Conservation (phyloP, 1,284 basidiomycete genomes). For the Ceratobasidium sp. region DNA sequence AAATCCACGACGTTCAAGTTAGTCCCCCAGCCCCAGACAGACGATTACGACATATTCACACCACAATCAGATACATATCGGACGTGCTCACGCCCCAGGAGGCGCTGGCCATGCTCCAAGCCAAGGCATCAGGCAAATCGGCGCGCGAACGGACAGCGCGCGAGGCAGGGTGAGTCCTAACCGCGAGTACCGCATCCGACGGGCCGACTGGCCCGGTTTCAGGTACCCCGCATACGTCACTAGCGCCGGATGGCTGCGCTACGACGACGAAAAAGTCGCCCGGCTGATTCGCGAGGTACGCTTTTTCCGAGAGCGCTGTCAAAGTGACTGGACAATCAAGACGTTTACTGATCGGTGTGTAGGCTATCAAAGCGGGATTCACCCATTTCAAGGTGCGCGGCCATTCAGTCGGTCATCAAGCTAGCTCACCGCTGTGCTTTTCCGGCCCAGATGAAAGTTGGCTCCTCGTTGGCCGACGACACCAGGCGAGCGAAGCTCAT, state of each 20-base stretch:
- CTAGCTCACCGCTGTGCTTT: conserved; percentile 11
- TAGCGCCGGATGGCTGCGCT: conserved; percentile 91
- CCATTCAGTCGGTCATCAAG: not conserved
- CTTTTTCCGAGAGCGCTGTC: not conserved
- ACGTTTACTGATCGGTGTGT: conserved; percentile 25
- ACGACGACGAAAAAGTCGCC: conserved; percentile 90
- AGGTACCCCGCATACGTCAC: conserved; percentile 97
- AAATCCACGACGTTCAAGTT: conserved; percentile 77
- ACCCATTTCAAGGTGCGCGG: conserved; percentile 83
- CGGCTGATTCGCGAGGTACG: conserved; percentile 78
- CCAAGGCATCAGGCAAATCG: conserved; percentile 79
- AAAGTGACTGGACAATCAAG: conserved; percentile 5
- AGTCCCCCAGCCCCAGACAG: not conserved
- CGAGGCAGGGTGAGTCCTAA: conserved; percentile 65
- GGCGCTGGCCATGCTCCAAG: conserved; percentile 84
- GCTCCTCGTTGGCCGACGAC: conserved; percentile 84
- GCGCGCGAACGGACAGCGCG: conserved; percentile 80
- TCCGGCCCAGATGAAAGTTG: conserved; percentile 83
- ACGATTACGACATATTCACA: not conserved
- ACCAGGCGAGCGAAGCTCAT: conserved; percentile 88
- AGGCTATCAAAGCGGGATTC: conserved; percentile 84
- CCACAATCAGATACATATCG: conserved; percentile 78
- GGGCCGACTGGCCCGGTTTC: conserved; percentile 33
- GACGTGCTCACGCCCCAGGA: conserved; percentile 93
- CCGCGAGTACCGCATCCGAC: not conserved